These are phyloP conservation scores for Dalbergia cochinchinensis DNA, from an alignment of 306 rosid genomes.

Conservation along the genomic window DNA sequence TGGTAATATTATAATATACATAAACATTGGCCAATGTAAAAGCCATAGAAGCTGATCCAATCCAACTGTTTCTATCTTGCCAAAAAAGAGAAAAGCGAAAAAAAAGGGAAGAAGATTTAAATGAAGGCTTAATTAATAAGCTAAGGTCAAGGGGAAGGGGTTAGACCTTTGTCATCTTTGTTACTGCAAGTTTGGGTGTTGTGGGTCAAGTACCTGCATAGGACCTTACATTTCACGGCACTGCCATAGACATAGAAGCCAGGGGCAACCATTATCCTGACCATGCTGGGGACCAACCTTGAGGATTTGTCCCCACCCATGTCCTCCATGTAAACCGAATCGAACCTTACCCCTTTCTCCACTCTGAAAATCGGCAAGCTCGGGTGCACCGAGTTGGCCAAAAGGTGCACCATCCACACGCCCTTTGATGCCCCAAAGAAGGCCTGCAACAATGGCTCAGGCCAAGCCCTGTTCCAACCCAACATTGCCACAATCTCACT, in stretches of 20 bases:
- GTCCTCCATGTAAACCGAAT: conserved; percentile 91
- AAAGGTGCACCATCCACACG: conserved; percentile 89
- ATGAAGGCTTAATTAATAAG: neutral
- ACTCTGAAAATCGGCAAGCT: conserved; percentile 75
- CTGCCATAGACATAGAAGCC: conserved; percentile 88
- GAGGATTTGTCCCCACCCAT: conserved; percentile 73
- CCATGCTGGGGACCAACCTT: conserved; percentile 65
- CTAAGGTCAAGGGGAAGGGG: conserved; percentile 48
- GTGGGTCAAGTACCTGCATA: conserved; percentile 76
- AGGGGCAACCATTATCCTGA: conserved; percentile 88
- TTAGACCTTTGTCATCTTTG: conserved; percentile 44
- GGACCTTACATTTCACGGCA: conserved; percentile 88
- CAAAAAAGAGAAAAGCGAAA: neutral
- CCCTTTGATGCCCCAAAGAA: conserved; percentile 88
- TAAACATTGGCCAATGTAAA: neutral
- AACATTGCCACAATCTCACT: conserved; percentile 89
- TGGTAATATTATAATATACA: conserved; percentile 6
- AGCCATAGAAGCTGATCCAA: conserved; percentile 32
- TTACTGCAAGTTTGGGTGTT: conserved; percentile 6
- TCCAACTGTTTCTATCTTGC: conserved; percentile 1
- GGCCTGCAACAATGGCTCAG: conserved; percentile 87
- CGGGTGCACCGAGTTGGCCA: conserved; percentile 86
- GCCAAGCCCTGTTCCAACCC: conserved; percentile 98
- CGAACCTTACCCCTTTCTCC: conserved; percentile 65
- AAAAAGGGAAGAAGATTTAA: no score